These are phyloP conservation scores for Penicillium sp. DNA, from an alignment of 2,329 filamentous ascomycete genomes.

Conservation along the genomic window DNA sequence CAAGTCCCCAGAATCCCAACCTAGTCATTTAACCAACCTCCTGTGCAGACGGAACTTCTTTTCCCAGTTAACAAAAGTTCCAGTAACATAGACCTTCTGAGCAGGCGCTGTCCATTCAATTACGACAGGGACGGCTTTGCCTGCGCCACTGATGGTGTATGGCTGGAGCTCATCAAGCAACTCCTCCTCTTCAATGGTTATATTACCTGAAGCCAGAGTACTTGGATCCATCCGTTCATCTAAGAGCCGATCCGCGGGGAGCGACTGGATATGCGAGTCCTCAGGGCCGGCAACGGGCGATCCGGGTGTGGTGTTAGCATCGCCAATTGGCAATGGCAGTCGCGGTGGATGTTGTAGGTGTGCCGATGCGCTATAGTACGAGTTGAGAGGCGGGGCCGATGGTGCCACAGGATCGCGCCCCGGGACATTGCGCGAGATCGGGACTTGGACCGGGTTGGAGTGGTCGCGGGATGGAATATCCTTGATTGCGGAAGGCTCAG, in stretches of 20 bases:
- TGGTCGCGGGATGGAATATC: conserved; percentile 27
- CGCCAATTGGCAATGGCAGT: conserved; percentile 83
- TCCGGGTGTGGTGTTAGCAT: conserved; percentile 79
- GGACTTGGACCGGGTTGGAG: conserved; percentile 36
- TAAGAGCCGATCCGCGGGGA: conserved; percentile 36
- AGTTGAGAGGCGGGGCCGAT: conserved; percentile 42
- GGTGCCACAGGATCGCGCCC: conserved; percentile 30
- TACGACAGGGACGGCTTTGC: conserved; percentile 69
- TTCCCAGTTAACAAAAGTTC: conserved; percentile 96
- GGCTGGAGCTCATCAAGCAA: conserved; percentile 63
- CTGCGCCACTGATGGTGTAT: conserved; percentile 58
- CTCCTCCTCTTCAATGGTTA: conserved; percentile 61
- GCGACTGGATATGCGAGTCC: conserved; percentile 46
- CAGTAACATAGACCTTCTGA: conserved; percentile 90
- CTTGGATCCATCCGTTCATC: conserved; percentile 49
- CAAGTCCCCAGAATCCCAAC: neutral
- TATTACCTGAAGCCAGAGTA: conserved; percentile 47
- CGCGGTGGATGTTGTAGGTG: conserved; percentile 60
- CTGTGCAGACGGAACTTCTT: conserved; percentile 79
- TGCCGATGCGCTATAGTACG: conserved; percentile 37
- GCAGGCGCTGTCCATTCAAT: conserved; percentile 78
- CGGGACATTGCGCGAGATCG: conserved; percentile 24
- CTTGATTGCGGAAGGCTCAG: conserved; percentile 16
- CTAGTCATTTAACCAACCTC: conserved; percentile 48
- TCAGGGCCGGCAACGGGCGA: conserved; percentile 75